Evolutionary conservation across 1,284 basidiomycete genomes (phyloP).

Genomic region (Pseudozyma thailandica): DNA sequence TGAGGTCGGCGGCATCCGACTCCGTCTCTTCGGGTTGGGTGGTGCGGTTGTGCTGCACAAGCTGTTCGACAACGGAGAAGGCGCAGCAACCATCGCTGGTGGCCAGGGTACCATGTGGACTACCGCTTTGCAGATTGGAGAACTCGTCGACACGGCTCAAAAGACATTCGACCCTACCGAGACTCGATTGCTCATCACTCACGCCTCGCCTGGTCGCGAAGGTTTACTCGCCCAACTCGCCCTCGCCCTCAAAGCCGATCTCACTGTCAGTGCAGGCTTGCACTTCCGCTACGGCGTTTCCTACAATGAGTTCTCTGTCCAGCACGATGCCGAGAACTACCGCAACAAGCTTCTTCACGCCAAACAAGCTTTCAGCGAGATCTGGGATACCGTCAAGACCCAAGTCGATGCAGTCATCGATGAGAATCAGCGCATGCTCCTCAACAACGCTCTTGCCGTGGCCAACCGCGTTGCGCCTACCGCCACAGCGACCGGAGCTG

Average conservation of each 20-base stretch:
- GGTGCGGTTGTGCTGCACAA: constrained; percentile 96
- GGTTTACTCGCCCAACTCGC: constrained; percentile 91
- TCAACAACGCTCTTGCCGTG: constrained; percentile 89
- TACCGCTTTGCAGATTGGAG: constrained; percentile 95
- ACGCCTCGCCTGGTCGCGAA: constrained; percentile 91
- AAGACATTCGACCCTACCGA: constrained; percentile 87
- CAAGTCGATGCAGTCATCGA: constrained; percentile 94
- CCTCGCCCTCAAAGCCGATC: constrained; percentile 89
- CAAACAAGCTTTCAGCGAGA: constrained; percentile 84
- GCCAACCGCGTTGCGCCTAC: constrained; percentile 80
- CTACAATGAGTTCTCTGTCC: constrained; percentile 97
- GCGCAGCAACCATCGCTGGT: constrained; percentile 92
- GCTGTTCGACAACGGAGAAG: constrained; percentile 96
- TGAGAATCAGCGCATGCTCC: constrained; percentile 84
- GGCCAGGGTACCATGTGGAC: constrained; percentile 99
- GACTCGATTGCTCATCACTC: constrained; percentile 90
- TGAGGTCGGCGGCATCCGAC: constrained; percentile 90
- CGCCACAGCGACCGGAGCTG: constrained; percentile 71
- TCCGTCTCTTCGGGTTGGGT: constrained; percentile 91
- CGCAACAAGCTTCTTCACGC: constrained; percentile 82
- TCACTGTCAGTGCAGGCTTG: constrained; percentile 91
- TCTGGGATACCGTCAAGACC: constrained; percentile 91
- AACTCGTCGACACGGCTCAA: constrained; percentile 96
- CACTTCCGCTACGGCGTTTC: constrained; percentile 96
- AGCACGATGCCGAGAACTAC: constrained; percentile 88